Evolutionary conservation across 768 basidiomycete genomes (phyloP), one percentile per base, ranked within the genome.

Genomic region (Amanita exitialis): DNA sequence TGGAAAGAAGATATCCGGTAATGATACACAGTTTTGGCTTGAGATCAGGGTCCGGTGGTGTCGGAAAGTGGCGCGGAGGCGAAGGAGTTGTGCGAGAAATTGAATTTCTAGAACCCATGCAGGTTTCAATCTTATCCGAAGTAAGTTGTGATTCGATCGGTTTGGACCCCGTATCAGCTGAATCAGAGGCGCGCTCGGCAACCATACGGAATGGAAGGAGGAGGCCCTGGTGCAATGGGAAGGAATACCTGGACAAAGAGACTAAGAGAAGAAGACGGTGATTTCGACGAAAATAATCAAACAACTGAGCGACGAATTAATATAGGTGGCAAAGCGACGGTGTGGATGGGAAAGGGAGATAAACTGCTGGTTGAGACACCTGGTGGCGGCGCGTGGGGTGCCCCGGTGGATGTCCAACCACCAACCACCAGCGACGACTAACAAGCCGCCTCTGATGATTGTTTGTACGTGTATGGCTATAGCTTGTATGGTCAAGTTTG

Each of bases 1-100:
- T 97, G 32, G 94, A 97, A 62, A 79, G 93, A 44, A 81, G 94
- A 39, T 97, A 96, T 64, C 93, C 94, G 0, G 82, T 95, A n/a
- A 70, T 96, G 57, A 57, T 97, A 13, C 89, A 87, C 61, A 80
- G 78, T 59, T 96, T 96, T 62, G 86, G 82, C 4, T 62, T 92
- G 42, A 78, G 90, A 20, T 61, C 72, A 13, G 82, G 75, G 39
- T 86, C 83, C 7, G 87, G 75, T 25, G 90, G 90, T 0, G 62
- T 66, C 32, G 90, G 90, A 4, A 72, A 76, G 56, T 91, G 76
- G 74, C 70, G 69, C 27, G 92, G 92, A 2, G 92, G 92, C 2
- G 86, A 92, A 58, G 92, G 92, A 6, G 89, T 86, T 15, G 69
- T 86, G 37, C 76, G 92, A 30, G 89, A 90, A 58, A 73, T 95